Conservation (phyloP, 164 flowering plant species). For the Euptelea pleiosperma region DNA sequence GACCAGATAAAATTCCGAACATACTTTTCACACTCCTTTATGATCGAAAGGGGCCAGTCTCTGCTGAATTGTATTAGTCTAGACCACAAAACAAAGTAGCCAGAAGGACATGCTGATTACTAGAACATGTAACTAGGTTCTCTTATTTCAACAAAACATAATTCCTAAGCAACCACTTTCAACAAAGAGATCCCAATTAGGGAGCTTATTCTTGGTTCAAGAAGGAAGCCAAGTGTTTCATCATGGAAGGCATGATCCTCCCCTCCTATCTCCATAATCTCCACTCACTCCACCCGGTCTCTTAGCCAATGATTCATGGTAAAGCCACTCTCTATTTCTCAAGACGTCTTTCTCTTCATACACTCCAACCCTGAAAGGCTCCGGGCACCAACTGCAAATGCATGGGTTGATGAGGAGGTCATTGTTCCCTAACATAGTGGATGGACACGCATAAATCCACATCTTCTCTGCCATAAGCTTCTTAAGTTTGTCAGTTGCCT, state of each 20-base stretch:
- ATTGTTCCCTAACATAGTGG: slow-evolving; percentile 41
- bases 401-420: slow-evolving; percentile 59
- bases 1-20: too few relatives aligned
- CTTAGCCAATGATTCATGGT: slow-evolving; percentile 34
- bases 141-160: too few relatives aligned
- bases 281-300: slow-evolving; percentile 57
- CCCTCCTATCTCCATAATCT: slow-evolving; percentile 43
- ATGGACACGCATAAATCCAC: slow-evolving; percentile 47
- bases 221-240: slow-evolving; percentile 35
- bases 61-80: too few relatives aligned
- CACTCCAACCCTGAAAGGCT: slow-evolving; percentile 32
- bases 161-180: too few relatives aligned
- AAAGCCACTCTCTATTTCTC: slow-evolving; percentile 43
- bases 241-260: slow-evolving; percentile 52
- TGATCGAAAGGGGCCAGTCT: too few relatives aligned
- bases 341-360: slow-evolving; percentile 45
- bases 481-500: background rate
- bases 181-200: too few relatives aligned
- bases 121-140: too few relatives aligned
- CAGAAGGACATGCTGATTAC: too few relatives aligned
- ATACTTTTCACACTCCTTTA: too few relatives aligned
- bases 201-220: background rate
- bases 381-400: slow-evolving; percentile 36
- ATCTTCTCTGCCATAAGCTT: slow-evolving; percentile 25
- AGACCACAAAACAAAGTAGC: too few relatives aligned